phyloP scores from a whole-genome alignment of 1,284 basidiomycete genomes.

The Melampsora medusae region DNA sequence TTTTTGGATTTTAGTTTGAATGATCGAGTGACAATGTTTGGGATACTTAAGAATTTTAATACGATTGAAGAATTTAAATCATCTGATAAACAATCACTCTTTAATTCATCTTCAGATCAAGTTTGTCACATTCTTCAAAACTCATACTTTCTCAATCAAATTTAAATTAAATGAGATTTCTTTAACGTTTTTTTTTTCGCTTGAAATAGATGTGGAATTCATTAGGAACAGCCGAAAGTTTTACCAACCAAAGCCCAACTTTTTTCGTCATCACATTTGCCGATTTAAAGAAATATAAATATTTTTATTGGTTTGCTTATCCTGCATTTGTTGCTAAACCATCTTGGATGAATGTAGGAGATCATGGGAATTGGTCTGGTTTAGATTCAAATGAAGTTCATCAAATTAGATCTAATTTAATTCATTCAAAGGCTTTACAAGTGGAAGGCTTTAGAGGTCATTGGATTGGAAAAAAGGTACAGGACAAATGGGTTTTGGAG shows the following conservation, averaged over 20 bases:
- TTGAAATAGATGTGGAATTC: constrained; percentile 20
- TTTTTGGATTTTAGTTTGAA: constrained; percentile 15
- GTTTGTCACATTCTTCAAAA: constrained; percentile 55
- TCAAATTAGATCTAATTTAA: constrained; percentile 1
- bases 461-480: constrained; percentile 20
- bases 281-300: constrained; percentile 96
- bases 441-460: background rate
- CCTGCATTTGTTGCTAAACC: constrained; percentile 70
- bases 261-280: constrained; percentile 91
- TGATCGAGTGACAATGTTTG: constrained; percentile 57
- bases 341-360: constrained; percentile 46
- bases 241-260: constrained; percentile 43
- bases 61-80: constrained; percentile 93
- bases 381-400: constrained; percentile 1
- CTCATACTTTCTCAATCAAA: background rate
- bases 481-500: background rate
- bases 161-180: background rate
- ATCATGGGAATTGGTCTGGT: constrained; percentile 5
- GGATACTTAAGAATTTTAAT: constrained; percentile 75
- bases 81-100: constrained; percentile 79
- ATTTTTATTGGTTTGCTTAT: constrained; percentile 97
- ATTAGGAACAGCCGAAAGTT: background rate
- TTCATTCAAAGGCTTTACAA: background rate
- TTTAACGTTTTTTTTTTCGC: constrained; percentile 9
- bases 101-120: constrained; percentile 68